Evolutionary conservation across 2,329 filamentous ascomycete genomes (phyloP), one percentile per base, ranked within the genome.

Genomic region (Phaeophleospora eucalypticola): DNA sequence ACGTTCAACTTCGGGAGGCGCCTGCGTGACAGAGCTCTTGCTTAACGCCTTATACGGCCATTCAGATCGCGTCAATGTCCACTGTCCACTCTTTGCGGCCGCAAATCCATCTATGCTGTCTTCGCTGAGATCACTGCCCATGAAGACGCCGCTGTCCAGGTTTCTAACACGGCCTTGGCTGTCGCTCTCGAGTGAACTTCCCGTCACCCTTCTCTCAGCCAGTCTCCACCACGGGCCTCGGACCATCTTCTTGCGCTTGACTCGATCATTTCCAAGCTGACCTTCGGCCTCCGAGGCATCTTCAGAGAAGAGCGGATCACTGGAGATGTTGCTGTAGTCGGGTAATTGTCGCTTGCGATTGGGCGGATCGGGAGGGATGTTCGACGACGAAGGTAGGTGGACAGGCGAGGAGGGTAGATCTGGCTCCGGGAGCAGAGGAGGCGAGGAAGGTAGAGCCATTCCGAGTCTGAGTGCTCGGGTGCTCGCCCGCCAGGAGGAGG

Each of bases 301-400:
- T 49, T 88, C 84, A 62, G 83, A 87, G 65, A 88, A 88, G 19
- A 87, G 77, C 3, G 83, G 83, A 58, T 88, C 84, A 60, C 84
- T 87, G 16, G 83, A 87, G 53, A 77, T 69, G 32, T 51, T 56
- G 49, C 54, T 59, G 24, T 54, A 37, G 10, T 54, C 64, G 4
- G 52, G 54, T 18, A 61, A 54, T 29, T 55, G 59, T 24, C 64
- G 58, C 46, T 67, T 68, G n/a, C 63, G 58, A 19, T 36, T 27
- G 7, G 37, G 17, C 8, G 40, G 27, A 32, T 49, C n/a, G 35
- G 47, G 32, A 24, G 40, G 48, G 14, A 53, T 35, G 17, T 45
- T 49, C 18, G 50, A 48, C 35, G 35, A 40, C 20, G 52, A 43
- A n/a, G 58, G 51, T 3, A 56, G 43, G 9, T 48, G 45, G 27